Percentiles rank a stretch among this genome's conserved stretches.
Evolutionary conservation across 306 rosid genomes (phyloP).

Genomic region (Ziziphus jujuba): DNA sequence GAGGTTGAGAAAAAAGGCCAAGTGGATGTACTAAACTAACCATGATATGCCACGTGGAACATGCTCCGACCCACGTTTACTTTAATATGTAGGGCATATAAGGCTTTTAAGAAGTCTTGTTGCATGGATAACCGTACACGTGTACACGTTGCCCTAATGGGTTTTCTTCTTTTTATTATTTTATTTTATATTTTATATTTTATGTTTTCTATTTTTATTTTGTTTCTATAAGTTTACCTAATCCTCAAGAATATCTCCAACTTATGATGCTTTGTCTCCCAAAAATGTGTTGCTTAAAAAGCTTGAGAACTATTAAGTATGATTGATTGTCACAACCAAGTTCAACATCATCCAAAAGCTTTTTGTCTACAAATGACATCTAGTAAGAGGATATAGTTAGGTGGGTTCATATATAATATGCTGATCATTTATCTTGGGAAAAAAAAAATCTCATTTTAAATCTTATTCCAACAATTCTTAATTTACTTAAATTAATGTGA

Average conservation of each 20-base stretch:
- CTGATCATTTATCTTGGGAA: constrained; percentile 4
- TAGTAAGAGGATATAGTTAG: neutral
- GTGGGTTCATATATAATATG: constrained; percentile 6
- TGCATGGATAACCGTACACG: constrained; percentile 10
- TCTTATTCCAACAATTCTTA: constrained; percentile 22
- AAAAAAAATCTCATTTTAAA: neutral
- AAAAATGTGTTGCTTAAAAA: constrained; percentile 12
- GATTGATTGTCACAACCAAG: constrained; percentile 2
- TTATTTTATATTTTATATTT: too few species aligned
- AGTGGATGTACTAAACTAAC: neutral
- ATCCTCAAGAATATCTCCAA: constrained; percentile 12
- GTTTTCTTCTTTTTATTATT: neutral
- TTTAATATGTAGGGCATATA: constrained; percentile 2
- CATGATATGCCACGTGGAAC: constrained; percentile 16
- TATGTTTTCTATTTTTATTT: too few species aligned
- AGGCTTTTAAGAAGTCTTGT: neutral
- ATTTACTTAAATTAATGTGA: too few species aligned
- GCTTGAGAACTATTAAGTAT: constrained; percentile 1
- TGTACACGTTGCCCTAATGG: neutral
- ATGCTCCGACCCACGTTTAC: neutral
- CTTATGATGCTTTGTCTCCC: neutral
- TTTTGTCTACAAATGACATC: neutral
- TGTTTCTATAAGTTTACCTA: neutral
- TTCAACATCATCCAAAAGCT: neutral
- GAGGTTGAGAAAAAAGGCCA: neutral